Conservation (phyloP, 2,329 filamentous ascomycete species). For the Fonsecaea monophora region DNA sequence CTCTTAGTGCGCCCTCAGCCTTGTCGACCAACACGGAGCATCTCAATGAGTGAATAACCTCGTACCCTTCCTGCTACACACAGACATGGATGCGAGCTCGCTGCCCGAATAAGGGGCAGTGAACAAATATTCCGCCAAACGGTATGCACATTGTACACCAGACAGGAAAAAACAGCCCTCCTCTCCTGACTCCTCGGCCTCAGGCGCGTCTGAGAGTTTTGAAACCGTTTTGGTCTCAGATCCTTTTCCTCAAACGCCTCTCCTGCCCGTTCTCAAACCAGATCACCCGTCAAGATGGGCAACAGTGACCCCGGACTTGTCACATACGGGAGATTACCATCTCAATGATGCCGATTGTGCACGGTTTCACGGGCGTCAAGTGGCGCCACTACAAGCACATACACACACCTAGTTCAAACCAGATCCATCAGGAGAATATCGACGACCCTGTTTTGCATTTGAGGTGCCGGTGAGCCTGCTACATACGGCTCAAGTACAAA, state of each 20-base stretch:
- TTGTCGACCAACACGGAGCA: neutral
- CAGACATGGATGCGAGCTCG: neutral
- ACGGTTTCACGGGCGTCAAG: conserved; percentile 7
- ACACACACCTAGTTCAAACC: conserved; percentile 4
- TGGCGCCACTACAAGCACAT: neutral
- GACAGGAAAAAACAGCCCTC: neutral
- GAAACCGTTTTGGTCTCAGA: conserved; percentile 21
- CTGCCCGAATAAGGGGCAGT: neutral
- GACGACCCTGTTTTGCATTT: conserved; percentile 13
- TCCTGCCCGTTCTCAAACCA: conserved; percentile 13
- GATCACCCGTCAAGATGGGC: conserved; percentile 15
- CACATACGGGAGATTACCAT: neutral
- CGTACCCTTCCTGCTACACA: neutral
- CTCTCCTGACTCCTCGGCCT: neutral
- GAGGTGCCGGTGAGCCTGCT: conserved; percentile 11
- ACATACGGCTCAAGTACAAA: neutral
- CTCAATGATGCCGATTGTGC: conserved; percentile 1
- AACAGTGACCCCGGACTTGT: neutral
- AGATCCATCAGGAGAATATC: conserved; percentile 6
- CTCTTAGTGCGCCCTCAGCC: neutral
- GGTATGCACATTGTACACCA: neutral
- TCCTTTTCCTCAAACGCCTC: conserved; percentile 19
- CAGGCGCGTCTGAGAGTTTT: neutral
- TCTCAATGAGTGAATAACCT: too few relatives aligned
- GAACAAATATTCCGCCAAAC: neutral